These are phyloP conservation scores for Brettanomyces nanus DNA, from an alignment of 805 yeast species.

Conservation along the genomic window DNA sequence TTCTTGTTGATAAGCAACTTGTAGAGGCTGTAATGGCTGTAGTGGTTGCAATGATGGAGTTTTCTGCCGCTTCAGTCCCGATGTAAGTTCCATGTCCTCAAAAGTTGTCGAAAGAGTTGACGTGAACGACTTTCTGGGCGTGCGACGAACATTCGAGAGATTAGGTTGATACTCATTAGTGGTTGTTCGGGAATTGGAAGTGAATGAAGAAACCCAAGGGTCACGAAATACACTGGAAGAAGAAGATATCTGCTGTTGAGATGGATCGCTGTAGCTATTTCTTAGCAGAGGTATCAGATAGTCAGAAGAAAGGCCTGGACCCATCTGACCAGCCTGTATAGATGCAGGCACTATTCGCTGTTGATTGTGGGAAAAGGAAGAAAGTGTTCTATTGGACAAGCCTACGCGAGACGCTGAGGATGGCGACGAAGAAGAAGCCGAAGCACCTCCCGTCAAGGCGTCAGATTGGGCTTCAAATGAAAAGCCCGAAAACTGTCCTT, in stretches of 20 bases:
- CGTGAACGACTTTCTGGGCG: constrained; percentile 12
- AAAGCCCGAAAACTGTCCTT: neutral
- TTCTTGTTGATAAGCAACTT: constrained; percentile 12
- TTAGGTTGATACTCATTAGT: neutral
- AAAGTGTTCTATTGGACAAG: neutral
- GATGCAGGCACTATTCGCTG: no score
- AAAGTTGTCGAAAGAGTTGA: constrained; percentile 22
- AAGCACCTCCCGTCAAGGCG: neutral
- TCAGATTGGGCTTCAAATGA: neutral
- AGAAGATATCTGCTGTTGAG: neutral
- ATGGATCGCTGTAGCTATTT: neutral
- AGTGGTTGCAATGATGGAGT: neutral
- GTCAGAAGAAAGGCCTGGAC: no score
- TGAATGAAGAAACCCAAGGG: neutral
- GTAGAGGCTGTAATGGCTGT: constrained; percentile 2
- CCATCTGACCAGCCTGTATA: no score
- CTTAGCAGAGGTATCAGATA: neutral
- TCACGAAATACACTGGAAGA: neutral
- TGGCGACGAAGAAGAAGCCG: no score
- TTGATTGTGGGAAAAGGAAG: neutral
- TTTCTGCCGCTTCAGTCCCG: neutral
- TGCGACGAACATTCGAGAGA: neutral
- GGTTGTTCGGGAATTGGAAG: neutral
- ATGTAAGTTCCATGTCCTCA: constrained; percentile 10
- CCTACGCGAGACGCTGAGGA: constrained; percentile 1